Evolutionary conservation across 2,329 filamentous ascomycete species (phyloP), one percentile per base, ranked within the genome.

Genomic region (Pseudogymnoascus sp.): DNA sequence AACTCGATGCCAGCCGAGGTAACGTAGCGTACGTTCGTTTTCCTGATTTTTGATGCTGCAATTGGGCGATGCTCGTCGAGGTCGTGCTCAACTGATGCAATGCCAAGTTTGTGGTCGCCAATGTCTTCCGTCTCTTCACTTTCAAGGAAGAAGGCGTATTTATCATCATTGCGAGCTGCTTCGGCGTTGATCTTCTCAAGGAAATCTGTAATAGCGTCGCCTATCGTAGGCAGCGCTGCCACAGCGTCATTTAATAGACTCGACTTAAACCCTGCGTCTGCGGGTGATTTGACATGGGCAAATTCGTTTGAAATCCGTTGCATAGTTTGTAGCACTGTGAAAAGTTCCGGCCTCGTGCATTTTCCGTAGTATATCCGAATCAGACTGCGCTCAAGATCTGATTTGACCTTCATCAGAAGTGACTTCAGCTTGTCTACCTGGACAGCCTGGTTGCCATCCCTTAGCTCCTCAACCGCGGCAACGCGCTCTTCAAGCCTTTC

Each of bases 281-380:
- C 78, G 2, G 87, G 77, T 0, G 79, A 77, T 62, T 86, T 87
- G 64, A 91, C 81, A 64, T 83, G 78, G 0, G 83, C 77, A 70
- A 91, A 97, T 68, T 94, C 88, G 61, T 83, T 85, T 0, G 90
- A 84, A 50, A 97, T 90, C 62, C 80, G 83, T 69, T 96, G 92
- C 62, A 99, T 79, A 0, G 89, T 89, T 73, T 97, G 92, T 1
- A 99, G 79, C 4, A 95, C 87, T 0, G 84, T 85, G 2, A 97
- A 79, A 3, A 99, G 84, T 73, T 99, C 94, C 0, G 92, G 88
- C 0, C 94, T 86, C 0, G 90, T 89, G 73, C 92, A 97, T 76
- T 96, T 97, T 58, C 92, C 92, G 74, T 99, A 99, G 77, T 97
- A 99, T 63, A 99, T 96, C 47, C 94, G 85, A 69, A 97, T 92